Base-by-base conservation (phyloP, 306 rosid species). In the Elaeagnus macrophylla region DNA sequence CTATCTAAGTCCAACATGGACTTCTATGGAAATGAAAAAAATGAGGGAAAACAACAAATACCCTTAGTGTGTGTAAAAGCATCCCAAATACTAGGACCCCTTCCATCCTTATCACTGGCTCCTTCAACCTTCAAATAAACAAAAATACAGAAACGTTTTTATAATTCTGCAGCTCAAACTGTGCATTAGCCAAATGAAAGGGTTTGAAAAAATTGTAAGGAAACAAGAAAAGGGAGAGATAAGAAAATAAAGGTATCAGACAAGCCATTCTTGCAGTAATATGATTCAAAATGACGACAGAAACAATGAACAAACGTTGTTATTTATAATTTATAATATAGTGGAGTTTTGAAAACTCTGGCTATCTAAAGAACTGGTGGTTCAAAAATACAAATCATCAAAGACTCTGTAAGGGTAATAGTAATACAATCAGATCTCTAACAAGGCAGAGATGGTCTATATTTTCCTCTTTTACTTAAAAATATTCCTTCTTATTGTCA, bases 31-130 rank as follows among this genome's bases (percentile, higher is more conserved):
- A 44, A 63, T 56, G 41, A 15, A 18, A 7, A 32, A 51, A 55
- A 25, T 25, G 17, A 56, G 47, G 20, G 7, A 16, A 55, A 44
- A 12, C 12, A 56, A 36, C 37, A 19, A 41, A 48, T 66, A 86
- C 97, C 95, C 52, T 76, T 64, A 12, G 62, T 66, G 67, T 86
- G 90, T 54, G 95, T 20, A 76, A 90, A 90, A 47, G 83, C 88
- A 77, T 90, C 94, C 95, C 95, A 86, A 60, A 86, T 86, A 56
- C 95, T 62, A 48, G 94, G 78, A 64, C 95, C 95, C 75, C 84
- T 77, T 41, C 88, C 85, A 53, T 91, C 97, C 69, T 72, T 83
- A 2, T 81, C 66, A 68, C 75, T 64, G 66, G 79, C 97, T 60
- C 97, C 97, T 80, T 90, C 94, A 59, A 90, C 79, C 97, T 86